A percentile compares a stretch with the other conserved stretches of the same genome.
Evolutionary conservation across 2,329 filamentous ascomycete species (phyloP).

Genomic region (Epichloe aotearoae): DNA sequence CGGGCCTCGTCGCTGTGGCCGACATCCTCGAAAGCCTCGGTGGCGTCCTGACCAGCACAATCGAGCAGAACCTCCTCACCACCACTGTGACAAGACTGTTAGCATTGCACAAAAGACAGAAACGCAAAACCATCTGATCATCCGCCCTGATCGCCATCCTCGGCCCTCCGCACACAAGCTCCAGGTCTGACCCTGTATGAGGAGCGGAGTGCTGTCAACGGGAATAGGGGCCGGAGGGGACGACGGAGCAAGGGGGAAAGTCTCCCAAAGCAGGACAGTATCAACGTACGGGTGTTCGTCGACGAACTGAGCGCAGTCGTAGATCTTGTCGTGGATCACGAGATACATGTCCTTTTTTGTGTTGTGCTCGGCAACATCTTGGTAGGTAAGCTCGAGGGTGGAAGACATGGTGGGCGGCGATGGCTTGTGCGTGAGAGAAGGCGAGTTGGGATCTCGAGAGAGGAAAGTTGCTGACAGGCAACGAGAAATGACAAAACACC

Average conservation of each 20-base stretch:
- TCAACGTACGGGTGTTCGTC: conserved; percentile 82
- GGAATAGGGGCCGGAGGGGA: neutral
- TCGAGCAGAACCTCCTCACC: conserved; percentile 97
- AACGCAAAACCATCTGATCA: neutral
- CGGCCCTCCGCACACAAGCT: neutral
- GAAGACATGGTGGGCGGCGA: conserved; percentile 14
- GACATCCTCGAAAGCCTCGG: conserved; percentile 97
- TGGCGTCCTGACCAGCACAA: conserved; percentile 88
- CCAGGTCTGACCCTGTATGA: neutral
- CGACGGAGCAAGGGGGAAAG: too few relatives aligned
- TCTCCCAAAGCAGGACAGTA: neutral
- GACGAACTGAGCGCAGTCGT: conserved; percentile 76
- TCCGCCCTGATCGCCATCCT: neutral
- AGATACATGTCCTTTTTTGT: conserved; percentile 91
- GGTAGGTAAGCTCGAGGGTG: conserved; percentile 50
- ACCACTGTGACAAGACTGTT: conserved; percentile 45
- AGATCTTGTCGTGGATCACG: conserved; percentile 94
- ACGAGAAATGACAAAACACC: too few relatives aligned
- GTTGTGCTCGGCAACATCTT: conserved; percentile 74
- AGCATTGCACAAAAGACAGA: neutral
- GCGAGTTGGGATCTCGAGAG: too few relatives aligned
- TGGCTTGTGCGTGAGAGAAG: neutral
- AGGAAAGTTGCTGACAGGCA: too few relatives aligned
- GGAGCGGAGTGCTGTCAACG: neutral
- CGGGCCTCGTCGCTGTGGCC: conserved; percentile 97